Conservation (phyloP, 306 rosid species). For the Trifolium repens region DNA sequence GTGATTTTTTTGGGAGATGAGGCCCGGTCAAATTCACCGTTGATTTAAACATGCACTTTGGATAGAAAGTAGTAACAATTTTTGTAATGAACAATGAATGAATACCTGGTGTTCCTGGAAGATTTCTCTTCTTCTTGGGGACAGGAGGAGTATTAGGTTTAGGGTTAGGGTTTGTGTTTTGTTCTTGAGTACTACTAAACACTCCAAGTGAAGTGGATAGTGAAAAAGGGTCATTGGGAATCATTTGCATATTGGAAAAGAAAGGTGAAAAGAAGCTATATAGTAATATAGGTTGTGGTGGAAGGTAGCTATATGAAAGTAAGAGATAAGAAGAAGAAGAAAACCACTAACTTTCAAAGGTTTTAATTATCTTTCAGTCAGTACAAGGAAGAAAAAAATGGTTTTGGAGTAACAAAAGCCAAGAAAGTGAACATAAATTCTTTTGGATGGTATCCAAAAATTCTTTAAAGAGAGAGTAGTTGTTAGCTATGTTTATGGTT, state of each 20-base stretch:
- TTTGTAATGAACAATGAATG: background rate
- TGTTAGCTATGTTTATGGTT: constrained; percentile 39
- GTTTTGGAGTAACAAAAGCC: constrained; percentile 52
- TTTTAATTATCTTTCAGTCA: constrained; percentile 35
- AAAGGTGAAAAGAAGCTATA: constrained; percentile 11
- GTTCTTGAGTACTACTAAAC: constrained; percentile 54
- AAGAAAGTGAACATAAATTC: constrained; percentile 50
- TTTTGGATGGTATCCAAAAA: constrained; percentile 58
- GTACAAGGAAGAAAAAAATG: constrained; percentile 62
- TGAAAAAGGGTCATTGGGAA: constrained; percentile 74
- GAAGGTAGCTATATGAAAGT: background rate
- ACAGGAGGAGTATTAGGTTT: constrained; percentile 51
- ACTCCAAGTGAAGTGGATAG: constrained; percentile 58
- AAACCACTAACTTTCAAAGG: constrained; percentile 56
- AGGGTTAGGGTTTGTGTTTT: constrained; percentile 69
- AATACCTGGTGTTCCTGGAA: constrained; percentile 92
- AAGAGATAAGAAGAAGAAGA: constrained; percentile 42
- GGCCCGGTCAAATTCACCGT: no score
- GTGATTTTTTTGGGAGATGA: no score
- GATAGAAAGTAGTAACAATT: no score
- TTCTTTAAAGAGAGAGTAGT: constrained; percentile 43
- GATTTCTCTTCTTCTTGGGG: constrained; percentile 83
- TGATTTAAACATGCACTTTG: background rate
- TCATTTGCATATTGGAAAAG: constrained; percentile 52
- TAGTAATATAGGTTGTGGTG: constrained; percentile 11